These are phyloP conservation scores for Wickerhamomyces alni DNA, from an alignment of 805 yeast genomes.

Conservation along the genomic window DNA sequence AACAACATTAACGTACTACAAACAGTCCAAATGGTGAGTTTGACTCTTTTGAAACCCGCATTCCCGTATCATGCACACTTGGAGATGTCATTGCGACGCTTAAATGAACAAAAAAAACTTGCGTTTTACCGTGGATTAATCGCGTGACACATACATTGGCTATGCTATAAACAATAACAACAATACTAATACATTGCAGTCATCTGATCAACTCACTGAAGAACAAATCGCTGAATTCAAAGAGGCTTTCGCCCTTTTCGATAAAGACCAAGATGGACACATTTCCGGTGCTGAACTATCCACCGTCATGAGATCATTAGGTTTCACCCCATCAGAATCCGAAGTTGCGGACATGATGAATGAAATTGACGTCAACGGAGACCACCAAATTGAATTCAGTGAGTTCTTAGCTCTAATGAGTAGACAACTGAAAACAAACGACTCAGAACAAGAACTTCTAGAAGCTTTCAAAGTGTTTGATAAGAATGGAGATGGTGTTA, in stretches of 20 bases:
- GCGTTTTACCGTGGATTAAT: too few species aligned
- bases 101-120: too few species aligned
- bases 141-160: too few species aligned
- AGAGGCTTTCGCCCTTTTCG: constrained; percentile 96
- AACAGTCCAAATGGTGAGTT: not conserved
- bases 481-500: constrained; percentile 90
- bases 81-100: too few species aligned
- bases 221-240: constrained; percentile 96
- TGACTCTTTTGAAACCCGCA: not conserved
- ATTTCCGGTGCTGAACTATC: constrained; percentile 95
- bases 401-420: constrained; percentile 78
- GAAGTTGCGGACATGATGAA: constrained; percentile 96
- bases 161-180: constrained; percentile 4
- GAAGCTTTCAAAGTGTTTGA: constrained; percentile 99
- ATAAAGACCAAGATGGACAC: constrained; percentile 94
- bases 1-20: too few species aligned
- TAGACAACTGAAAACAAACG: constrained; percentile 90
- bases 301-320: constrained; percentile 98
- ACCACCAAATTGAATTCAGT: constrained; percentile 80
- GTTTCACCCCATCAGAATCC: constrained; percentile 93
- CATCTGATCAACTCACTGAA: constrained; percentile 82
- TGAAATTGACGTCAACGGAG: constrained; percentile 94
- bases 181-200: too few species aligned
- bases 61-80: too few species aligned
- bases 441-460: constrained; percentile 92